These are phyloP conservation scores for Ceratobasidium sp. DNA, from an alignment of 1,284 basidiomycete species.

Conservation along the genomic window DNA sequence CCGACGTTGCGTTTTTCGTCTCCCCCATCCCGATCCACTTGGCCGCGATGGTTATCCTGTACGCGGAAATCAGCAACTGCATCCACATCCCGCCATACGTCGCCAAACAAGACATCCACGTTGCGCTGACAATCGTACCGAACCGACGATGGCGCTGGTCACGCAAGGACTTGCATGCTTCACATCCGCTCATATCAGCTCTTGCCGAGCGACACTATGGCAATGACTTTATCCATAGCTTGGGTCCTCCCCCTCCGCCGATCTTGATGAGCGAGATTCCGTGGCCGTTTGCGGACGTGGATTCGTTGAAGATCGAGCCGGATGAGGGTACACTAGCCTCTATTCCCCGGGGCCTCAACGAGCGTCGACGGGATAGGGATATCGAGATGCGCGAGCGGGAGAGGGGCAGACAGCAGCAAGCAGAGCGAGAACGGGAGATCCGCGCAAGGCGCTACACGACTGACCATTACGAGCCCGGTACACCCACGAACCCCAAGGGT, in stretches of 20 bases:
- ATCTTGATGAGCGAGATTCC: slow-evolving; percentile 34
- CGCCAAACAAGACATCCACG: slow-evolving; percentile 79
- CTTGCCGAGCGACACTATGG: slow-evolving; percentile 61
- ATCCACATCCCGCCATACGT: slow-evolving; percentile 66
- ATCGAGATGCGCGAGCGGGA: slow-evolving; percentile 14
- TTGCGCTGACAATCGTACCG: slow-evolving; percentile 82
- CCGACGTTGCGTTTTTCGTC: slow-evolving; percentile 83
- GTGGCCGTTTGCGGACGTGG: slow-evolving; percentile 29
- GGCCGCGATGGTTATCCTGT: slow-evolving; percentile 85
- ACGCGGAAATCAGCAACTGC: slow-evolving; percentile 79
- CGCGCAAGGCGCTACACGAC: not conserved
- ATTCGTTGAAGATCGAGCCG: slow-evolving; percentile 23
- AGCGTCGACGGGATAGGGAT: slow-evolving; percentile 5
- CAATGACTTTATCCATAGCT: slow-evolving; percentile 13
- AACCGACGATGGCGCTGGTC: slow-evolving; percentile 88
- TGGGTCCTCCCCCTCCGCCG: slow-evolving; percentile 13
- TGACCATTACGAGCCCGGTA: slow-evolving; percentile 2
- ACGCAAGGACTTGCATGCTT: slow-evolving; percentile 74
- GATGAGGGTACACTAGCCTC: not conserved
- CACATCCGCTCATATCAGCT: slow-evolving; percentile 78
- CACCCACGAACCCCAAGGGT: not conserved
- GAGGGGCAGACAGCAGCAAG: not conserved
- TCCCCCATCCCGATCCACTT: slow-evolving; percentile 85
- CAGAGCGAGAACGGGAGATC: not conserved
- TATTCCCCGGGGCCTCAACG: not conserved